Evolutionary conservation across 2,329 filamentous ascomycete species (phyloP).

Genomic region (Samsoniella hepiali): DNA sequence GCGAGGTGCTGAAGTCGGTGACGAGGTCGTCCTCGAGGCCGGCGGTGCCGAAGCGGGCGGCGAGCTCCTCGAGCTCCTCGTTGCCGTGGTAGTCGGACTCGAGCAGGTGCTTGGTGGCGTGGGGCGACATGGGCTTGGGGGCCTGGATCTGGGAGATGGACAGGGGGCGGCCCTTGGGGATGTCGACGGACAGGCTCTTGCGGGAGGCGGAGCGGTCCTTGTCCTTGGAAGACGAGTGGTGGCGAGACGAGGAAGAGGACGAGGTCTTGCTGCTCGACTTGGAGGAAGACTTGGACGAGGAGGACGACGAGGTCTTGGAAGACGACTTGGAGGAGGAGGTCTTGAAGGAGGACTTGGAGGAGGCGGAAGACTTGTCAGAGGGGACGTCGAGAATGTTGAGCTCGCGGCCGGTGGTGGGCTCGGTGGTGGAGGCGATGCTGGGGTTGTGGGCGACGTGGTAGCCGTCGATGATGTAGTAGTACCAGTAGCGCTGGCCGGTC

Average conservation of each 20-base stretch:
- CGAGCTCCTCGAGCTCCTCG: constrained; percentile 74
- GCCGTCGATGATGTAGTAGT: constrained; percentile 99
- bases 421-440: constrained; percentile 79
- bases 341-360: constrained; percentile 37
- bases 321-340: constrained; percentile 46
- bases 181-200: constrained; percentile 57
- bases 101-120: constrained; percentile 84
- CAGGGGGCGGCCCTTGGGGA: constrained; percentile 84
- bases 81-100: constrained; percentile 72
- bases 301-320: constrained; percentile 36
- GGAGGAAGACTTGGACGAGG: constrained; percentile 39
- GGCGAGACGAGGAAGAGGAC: constrained; percentile 41
- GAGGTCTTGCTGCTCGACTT: constrained; percentile 40
- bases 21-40: constrained; percentile 57
- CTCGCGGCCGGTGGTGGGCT: constrained; percentile 94
- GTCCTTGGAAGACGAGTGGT: constrained; percentile 43
- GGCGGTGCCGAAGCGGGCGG: constrained; percentile 65
- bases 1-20: constrained; percentile 53
- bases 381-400: constrained; percentile 97
- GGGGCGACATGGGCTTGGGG: constrained; percentile 83
- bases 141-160: constrained; percentile 87
- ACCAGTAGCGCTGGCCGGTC: constrained; percentile 95
- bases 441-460: constrained; percentile 98
- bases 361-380: constrained; percentile 38
- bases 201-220: constrained; percentile 41